A percentile compares a stretch with the other conserved stretches of the same genome.
Conservation (phyloP, 192 early-diverging fungal species). For the Mortierella alpina region DNA sequence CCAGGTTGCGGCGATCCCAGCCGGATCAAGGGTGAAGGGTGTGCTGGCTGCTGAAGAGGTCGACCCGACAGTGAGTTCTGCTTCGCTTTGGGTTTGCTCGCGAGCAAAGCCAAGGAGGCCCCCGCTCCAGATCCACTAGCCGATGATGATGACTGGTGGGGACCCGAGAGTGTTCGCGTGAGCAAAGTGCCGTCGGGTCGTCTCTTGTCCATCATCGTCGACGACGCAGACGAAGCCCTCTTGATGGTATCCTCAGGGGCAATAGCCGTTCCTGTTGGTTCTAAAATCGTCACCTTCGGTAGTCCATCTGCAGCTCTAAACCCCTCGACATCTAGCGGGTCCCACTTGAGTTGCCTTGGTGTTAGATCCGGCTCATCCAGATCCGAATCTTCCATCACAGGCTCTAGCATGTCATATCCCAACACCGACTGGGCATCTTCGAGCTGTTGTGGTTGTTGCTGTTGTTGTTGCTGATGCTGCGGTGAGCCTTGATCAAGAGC, state of each 20-base stretch:
- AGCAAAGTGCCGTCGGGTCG: neutral
- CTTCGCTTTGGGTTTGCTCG: neutral
- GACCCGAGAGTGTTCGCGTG: constrained; percentile 14
- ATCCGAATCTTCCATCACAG: constrained; percentile 27
- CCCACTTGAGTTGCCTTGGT: no score
- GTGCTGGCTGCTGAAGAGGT: constrained; percentile 29
- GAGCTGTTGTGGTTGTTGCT: neutral
- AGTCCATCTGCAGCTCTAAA: no score
- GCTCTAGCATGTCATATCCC: constrained; percentile 30
- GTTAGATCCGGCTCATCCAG: neutral
- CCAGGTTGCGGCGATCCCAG: constrained; percentile 1
- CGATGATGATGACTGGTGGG: neutral
- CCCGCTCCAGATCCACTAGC: neutral
- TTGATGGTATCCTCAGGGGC: neutral
- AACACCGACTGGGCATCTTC: constrained; percentile 13
- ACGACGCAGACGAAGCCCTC: constrained; percentile 1
- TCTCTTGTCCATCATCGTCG: neutral
- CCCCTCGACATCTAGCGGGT: no score
- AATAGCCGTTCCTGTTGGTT: neutral
- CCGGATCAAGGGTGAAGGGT: constrained; percentile 32
- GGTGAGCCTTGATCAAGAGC: no score
- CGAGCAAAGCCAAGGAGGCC: neutral
- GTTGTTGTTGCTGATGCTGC: neutral
- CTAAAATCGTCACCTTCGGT: neutral
- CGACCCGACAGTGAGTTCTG: constrained; percentile 25